phyloP scores from a whole-genome alignment of 106 monocot genomes.

The Alisma plantagoaquatica region DNA sequence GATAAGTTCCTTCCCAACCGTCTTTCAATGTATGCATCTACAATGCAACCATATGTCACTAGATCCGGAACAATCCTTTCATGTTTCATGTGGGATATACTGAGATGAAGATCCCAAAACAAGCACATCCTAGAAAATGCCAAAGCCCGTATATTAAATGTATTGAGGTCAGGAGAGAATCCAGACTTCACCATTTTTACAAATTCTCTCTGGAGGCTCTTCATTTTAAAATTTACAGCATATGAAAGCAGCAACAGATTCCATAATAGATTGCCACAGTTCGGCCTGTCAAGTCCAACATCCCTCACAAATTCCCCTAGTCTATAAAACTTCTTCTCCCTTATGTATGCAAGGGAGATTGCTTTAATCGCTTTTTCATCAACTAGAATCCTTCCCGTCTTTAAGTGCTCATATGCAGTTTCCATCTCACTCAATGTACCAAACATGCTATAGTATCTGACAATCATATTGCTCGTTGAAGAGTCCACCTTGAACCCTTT shows the following conservation, averaged over 20 bases:
- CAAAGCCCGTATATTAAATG: constrained; percentile 71
- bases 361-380: constrained; percentile 54
- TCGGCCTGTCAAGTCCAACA: constrained; percentile 64
- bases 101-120: constrained; percentile 98
- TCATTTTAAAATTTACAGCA: constrained; percentile 97
- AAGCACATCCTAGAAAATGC: constrained; percentile 87
- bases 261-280: constrained; percentile 81
- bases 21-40: constrained; percentile 73
- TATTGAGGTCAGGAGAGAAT: constrained; percentile 67
- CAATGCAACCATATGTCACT: constrained; percentile 83
- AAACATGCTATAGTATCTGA: constrained; percentile 41
- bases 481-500: constrained; percentile 70
- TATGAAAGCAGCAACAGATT: constrained; percentile 77
- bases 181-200: constrained; percentile 69
- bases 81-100: constrained; percentile 72
- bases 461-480: constrained; percentile 43
- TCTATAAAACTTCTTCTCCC: constrained; percentile 45
- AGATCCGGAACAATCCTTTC: constrained; percentile 53
- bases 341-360: constrained; percentile 55
- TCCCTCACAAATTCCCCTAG: constrained; percentile 72
- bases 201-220: constrained; percentile 86
- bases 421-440: constrained; percentile 71
- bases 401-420: constrained; percentile 43
- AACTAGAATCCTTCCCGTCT: constrained; percentile 62
- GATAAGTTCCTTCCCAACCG: constrained; percentile 67